Base-by-base conservation (phyloP, 2,329 filamentous ascomycete genomes). In the Xylariales sp. region DNA sequence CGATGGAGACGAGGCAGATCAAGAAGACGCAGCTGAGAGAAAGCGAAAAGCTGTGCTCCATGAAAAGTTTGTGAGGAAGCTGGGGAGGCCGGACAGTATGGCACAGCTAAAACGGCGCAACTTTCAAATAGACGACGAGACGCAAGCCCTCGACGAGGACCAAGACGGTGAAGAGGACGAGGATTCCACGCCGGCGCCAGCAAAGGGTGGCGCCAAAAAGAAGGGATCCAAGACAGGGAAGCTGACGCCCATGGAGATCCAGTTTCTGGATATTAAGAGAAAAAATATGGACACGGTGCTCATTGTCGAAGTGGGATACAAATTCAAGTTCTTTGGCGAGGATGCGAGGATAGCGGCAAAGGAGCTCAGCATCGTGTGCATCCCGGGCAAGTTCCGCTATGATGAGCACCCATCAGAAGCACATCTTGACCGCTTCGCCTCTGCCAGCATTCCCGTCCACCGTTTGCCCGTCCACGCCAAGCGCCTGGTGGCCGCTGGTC, bases 281-380 rank as follows among this genome's bases (percentile, higher is more conserved):
- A 87, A 91, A 50, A 83, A 97, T 57, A 75, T 88, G 67, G 93
- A 97, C 56, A 93, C 91, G 0, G 54, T 98, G 15, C 72, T 98
- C 38, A 85, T 97, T 11, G 82, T 97, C 37, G 91, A 98, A 59
- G 93, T 97, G 7, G 93, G 93, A 35, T 98, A 98, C 67, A 98
- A 98, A 59, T 98, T 95, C 64, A 83, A 86, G 23, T 95, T 98
- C 67, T 95, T 95, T 56, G 93, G 93, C 10, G 91, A 97, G 54
- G 93, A 98, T 66, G 93, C 93, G 7, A 78, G 89, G 37, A 78
- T 81, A 38, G 93, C 91, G 5, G 87, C 90, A 11, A 95, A 91
- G 60, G 88, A 91, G 58, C 71, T 98, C 33, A 86, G 88, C 42
- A 96, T 98, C 49, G 85, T 98, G 27, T 98, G 93, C 59, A 96